These are phyloP conservation scores for Kokia cookei DNA, from an alignment of 441 rosid genomes.

Conservation along the genomic window DNA sequence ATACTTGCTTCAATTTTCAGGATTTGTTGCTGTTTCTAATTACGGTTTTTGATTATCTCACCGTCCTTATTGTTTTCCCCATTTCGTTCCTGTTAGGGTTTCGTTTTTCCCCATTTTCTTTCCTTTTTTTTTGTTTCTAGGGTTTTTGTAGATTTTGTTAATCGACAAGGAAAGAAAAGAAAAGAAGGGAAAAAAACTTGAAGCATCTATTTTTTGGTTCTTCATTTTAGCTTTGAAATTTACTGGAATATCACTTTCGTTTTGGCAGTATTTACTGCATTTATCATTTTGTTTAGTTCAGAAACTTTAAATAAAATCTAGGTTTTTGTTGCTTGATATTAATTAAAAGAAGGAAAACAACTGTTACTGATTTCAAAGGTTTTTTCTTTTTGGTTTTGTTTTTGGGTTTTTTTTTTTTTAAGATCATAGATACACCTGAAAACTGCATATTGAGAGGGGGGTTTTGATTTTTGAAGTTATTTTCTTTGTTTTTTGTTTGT, in stretches of 20 bases:
- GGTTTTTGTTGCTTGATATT: background rate
- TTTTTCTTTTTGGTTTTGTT: background rate
- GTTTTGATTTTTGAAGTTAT: background rate
- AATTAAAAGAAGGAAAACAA: background rate
- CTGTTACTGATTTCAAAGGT: background rate
- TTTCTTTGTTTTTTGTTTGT: background rate
- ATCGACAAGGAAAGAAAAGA: background rate
- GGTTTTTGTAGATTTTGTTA: background rate
- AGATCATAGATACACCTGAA: background rate
- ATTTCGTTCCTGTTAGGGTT: background rate
- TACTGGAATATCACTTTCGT: background rate
- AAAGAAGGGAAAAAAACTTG: background rate
- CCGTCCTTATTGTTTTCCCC: background rate
- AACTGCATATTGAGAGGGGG: background rate
- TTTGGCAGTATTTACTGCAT: background rate
- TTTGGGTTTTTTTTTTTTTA: background rate
- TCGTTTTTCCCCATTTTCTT: background rate
- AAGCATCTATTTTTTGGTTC: background rate
- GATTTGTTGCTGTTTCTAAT: background rate
- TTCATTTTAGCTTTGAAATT: background rate
- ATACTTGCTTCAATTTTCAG: slow-evolving; percentile 1
- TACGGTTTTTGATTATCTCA: slow-evolving; percentile 4
- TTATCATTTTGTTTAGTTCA: background rate
- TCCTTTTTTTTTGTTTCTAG: background rate
- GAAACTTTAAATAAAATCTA: background rate